Base-by-base conservation (phyloP, 306 rosid species). In the Pyrus pyrifolia region DNA sequence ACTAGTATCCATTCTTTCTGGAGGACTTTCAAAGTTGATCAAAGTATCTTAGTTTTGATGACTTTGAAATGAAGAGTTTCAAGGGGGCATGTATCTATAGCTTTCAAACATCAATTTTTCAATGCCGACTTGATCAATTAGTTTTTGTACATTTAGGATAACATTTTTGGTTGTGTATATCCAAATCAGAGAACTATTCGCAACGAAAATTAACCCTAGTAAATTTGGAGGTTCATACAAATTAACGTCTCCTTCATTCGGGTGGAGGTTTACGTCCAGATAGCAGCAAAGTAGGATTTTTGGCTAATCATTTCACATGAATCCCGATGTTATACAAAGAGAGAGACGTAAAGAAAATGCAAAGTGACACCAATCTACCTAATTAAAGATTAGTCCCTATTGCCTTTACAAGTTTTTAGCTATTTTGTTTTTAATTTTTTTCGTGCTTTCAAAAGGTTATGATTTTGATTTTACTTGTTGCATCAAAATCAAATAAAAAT, bases 41-140 rank as follows among this genome's bases (percentile, higher is more conserved):
- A 81, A 79, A 81, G 7, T 81, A 75, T 67, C 72, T 35, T 19
- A 75, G 81, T 75, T 82, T 79, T 73, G 75, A 75, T 82, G 91
- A 88, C 86, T 77, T 79, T 67, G 75, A 79, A 72, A 72, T 35
- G 61, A 52, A 52, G 44, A 74, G 31, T 5, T 55, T 86, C 81
- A 84, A 85, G 86, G 98, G 92, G 93, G 82, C 74, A 75, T 88
- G 98, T 78, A 93, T 85, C 73, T 82, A 23, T 85, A 85, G 85
- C 79, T 81, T 93, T 85, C 93, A 89, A 83, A 78, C 62, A 75
- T 76, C 86, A 29, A 29, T 80, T 86, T 86, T 76, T 72, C 42
- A 22, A 38, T 66, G 29, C 51, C 75, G 69, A 82, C 63, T 70
- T 67, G 60, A 61, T 71, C 75, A 77, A 46, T 68, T 5, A 11